phyloP scores from a whole-genome alignment of 2,329 filamentous ascomycete species.

The Hypoxylon sp. region DNA sequence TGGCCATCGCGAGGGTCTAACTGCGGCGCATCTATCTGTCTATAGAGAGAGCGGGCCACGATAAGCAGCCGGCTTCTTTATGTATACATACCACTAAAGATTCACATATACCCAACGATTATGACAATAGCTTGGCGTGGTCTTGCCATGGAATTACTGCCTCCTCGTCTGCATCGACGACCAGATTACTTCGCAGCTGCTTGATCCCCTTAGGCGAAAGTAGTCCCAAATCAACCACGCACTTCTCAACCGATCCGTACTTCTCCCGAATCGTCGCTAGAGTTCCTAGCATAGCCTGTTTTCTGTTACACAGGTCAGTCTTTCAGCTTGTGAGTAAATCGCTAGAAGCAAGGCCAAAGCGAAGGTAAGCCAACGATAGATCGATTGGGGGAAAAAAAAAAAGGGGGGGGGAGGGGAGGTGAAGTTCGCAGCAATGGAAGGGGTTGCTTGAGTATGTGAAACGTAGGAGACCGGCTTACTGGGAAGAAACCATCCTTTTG shows the following conservation, averaged over 20 bases:
- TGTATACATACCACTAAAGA: constrained; percentile 39
- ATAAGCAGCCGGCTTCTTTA: constrained; percentile 28
- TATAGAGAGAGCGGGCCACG: constrained; percentile 13
- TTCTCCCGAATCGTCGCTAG: constrained; percentile 69
- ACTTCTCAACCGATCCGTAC: constrained; percentile 76
- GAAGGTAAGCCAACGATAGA: neutral
- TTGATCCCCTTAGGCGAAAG: constrained; percentile 69
- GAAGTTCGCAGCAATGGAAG: neutral
- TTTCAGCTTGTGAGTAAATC: constrained; percentile 60
- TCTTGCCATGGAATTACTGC: constrained; percentile 50
- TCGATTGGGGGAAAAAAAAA: neutral
- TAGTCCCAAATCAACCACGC: constrained; percentile 72
- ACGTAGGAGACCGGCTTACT: constrained; percentile 51
- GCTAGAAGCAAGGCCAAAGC: neutral
- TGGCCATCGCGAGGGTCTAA: constrained; percentile 3
- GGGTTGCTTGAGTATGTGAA: constrained; percentile 1
- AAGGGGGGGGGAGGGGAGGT: constrained; percentile 3
- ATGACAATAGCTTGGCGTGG: constrained; percentile 47
- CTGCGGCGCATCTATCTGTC: constrained; percentile 12
- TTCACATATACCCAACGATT: constrained; percentile 46
- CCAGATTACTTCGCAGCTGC: constrained; percentile 51
- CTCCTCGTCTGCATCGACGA: constrained; percentile 49
- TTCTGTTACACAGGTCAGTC: constrained; percentile 55
- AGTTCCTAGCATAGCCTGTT: constrained; percentile 65
- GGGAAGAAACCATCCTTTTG: constrained; percentile 62